Evolutionary conservation across 2,329 filamentous ascomycete species (phyloP).

Genomic region (Moelleriella libera): DNA sequence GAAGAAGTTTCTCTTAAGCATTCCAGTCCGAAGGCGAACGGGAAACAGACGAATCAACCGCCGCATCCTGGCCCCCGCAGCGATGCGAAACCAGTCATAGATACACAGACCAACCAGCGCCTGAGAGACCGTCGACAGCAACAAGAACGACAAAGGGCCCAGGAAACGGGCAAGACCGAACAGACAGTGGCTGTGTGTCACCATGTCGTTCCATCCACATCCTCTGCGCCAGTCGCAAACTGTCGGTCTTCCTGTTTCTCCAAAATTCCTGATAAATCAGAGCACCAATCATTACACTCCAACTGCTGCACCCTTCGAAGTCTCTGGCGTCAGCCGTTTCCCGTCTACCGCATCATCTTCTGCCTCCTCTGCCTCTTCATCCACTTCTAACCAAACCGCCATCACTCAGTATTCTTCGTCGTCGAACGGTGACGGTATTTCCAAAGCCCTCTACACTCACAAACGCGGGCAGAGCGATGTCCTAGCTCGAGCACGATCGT

Average conservation of each 20-base stretch:
- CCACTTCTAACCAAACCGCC: slow-evolving; percentile 42
- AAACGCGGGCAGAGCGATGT: slow-evolving; percentile 67
- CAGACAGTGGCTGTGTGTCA: slow-evolving; percentile 2
- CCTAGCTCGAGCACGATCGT: slow-evolving; percentile 34
- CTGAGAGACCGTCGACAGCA: neutral
- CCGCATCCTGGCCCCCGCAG: neutral
- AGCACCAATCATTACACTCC: neutral
- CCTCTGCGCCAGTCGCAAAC: slow-evolving; percentile 43
- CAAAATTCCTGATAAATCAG: slow-evolving; percentile 1
- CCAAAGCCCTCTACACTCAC: slow-evolving; percentile 32
- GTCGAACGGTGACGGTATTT: slow-evolving; percentile 46
- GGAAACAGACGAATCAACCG: neutral
- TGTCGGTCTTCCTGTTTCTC: slow-evolving; percentile 18
- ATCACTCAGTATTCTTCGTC: slow-evolving; percentile 51
- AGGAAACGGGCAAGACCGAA: neutral
- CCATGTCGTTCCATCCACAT: slow-evolving; percentile 43
- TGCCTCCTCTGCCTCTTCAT: slow-evolving; percentile 55
- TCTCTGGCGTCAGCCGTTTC: slow-evolving; percentile 39
- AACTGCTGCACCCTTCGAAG: slow-evolving; percentile 23
- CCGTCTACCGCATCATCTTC: slow-evolving; percentile 58
- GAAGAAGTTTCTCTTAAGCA: neutral
- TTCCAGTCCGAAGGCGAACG: neutral
- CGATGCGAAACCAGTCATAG: neutral
- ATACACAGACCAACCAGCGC: neutral
- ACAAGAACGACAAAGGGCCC: neutral